Percentiles rank a stretch among this genome's conserved stretches.
Conservation (phyloP, 768 basidiomycete genomes). For the Sarcodon sp. region DNA sequence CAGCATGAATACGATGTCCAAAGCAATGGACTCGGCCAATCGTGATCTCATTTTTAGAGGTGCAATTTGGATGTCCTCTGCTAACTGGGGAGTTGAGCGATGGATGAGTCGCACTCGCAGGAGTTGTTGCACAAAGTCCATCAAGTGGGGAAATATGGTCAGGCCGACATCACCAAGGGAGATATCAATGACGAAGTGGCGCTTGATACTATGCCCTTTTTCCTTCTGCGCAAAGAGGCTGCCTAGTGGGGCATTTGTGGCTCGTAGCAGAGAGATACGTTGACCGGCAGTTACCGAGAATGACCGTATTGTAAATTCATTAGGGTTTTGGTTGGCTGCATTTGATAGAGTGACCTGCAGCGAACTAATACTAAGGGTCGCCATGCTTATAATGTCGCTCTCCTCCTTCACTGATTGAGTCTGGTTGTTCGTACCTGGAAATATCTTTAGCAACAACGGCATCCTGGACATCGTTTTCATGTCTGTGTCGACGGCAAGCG, state of each 20-base stretch:
- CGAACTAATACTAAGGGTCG: too few species aligned
- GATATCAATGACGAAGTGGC: constrained; percentile 2
- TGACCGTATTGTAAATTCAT: background rate
- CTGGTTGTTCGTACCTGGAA: background rate
- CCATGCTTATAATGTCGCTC: too few species aligned
- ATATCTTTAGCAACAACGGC: constrained; percentile 6
- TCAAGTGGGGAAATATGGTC: constrained; percentile 5
- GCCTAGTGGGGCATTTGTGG: background rate
- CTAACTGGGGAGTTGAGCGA: background rate
- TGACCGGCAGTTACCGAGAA: background rate
- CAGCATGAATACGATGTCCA: constrained; percentile 29
- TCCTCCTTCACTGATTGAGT: too few species aligned
- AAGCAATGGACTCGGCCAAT: constrained; percentile 7
- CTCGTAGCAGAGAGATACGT: background rate
- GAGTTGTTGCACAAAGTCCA: constrained; percentile 5
- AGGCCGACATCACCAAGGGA: constrained; percentile 5
- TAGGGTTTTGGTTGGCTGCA: background rate
- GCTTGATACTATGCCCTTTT: background rate
- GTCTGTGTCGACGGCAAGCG: constrained; percentile 7
- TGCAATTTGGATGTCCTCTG: background rate
- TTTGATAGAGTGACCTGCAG: background rate
- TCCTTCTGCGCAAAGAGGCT: background rate
- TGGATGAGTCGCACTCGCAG: background rate
- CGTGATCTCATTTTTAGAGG: background rate
- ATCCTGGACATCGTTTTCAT: constrained; percentile 4